These are phyloP conservation scores for Erythrophleum fordii DNA, from an alignment of 306 rosid genomes.

Conservation along the genomic window DNA sequence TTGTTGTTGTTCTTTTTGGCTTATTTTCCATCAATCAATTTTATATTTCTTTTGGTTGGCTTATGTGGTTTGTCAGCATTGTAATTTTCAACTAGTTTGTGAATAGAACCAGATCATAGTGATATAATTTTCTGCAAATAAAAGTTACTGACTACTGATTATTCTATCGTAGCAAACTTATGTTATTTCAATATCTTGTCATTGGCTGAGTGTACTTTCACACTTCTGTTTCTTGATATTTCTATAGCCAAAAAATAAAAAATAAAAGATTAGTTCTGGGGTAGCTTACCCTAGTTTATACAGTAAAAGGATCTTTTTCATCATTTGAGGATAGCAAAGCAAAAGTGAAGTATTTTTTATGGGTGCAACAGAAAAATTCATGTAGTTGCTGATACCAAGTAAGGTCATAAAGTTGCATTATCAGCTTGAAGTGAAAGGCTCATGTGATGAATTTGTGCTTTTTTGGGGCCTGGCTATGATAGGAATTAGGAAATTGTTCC, in stretches of 20 bases:
- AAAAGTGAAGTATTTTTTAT: constrained; percentile 18
- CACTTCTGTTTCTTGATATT: not conserved
- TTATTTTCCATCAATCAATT: not conserved
- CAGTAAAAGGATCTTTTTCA: constrained; percentile 3
- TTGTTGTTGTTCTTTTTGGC: not conserved
- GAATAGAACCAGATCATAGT: not conserved
- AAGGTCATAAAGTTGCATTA: constrained; percentile 30
- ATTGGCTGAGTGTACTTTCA: not conserved
- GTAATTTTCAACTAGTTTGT: not conserved
- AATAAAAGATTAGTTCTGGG: not conserved
- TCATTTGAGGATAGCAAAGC: constrained; percentile 13
- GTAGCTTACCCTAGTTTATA: not conserved
- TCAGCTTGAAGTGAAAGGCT: constrained; percentile 34
- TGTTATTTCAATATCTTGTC: not conserved
- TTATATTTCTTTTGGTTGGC: not conserved
- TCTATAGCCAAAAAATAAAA: not conserved
- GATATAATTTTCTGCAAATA: not conserved
- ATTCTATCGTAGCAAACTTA: not conserved
- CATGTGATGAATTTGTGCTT: constrained; percentile 26
- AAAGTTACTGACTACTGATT: not conserved
- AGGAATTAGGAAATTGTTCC: constrained; percentile 34
- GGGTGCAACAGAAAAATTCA: constrained; percentile 7
- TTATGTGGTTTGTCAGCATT: not conserved
- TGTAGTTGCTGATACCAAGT: constrained; percentile 13
- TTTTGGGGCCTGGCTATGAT: constrained; percentile 30